phyloP scores from a whole-genome alignment of 805 yeast species.

The Spathaspora girioi region DNA sequence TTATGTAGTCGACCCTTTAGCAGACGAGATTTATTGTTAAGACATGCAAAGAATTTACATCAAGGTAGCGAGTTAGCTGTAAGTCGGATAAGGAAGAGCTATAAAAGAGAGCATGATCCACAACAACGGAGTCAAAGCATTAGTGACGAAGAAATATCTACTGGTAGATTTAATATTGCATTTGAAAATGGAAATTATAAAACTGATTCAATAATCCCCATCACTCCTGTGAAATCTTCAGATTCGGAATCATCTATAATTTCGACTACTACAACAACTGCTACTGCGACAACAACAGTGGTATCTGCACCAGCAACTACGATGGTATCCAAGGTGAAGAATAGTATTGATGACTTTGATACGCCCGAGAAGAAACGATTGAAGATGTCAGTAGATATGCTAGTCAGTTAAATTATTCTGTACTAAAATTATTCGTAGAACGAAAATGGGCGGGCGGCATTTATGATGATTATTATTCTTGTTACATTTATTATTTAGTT shows the following conservation, averaged over 20 bases:
- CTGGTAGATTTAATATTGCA: background rate
- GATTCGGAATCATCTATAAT: background rate
- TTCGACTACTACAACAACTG: background rate
- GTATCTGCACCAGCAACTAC: slow-evolving; percentile 1
- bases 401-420: slow-evolving; percentile 25
- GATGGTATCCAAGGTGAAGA: background rate
- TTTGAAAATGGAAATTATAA: background rate
- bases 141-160: background rate
- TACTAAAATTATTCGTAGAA: background rate
- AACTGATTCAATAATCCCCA: background rate
- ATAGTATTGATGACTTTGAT: slow-evolving; percentile 12
- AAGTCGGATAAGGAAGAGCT: slow-evolving; percentile 38
- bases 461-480: background rate
- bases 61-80: slow-evolving; percentile 42
- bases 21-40: slow-evolving; percentile 38
- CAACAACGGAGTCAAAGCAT: slow-evolving; percentile 2
- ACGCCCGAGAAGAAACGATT: slow-evolving; percentile 28
- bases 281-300: slow-evolving; percentile 1
- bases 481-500: background rate
- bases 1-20: slow-evolving; percentile 42
- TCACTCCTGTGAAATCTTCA: background rate
- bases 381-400: slow-evolving; percentile 41
- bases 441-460: background rate
- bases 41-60: slow-evolving; percentile 45
- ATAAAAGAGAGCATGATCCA: slow-evolving; percentile 18